Base-by-base conservation (phyloP, 2,329 filamentous ascomycete genomes). In the Biscogniauxia sp. region DNA sequence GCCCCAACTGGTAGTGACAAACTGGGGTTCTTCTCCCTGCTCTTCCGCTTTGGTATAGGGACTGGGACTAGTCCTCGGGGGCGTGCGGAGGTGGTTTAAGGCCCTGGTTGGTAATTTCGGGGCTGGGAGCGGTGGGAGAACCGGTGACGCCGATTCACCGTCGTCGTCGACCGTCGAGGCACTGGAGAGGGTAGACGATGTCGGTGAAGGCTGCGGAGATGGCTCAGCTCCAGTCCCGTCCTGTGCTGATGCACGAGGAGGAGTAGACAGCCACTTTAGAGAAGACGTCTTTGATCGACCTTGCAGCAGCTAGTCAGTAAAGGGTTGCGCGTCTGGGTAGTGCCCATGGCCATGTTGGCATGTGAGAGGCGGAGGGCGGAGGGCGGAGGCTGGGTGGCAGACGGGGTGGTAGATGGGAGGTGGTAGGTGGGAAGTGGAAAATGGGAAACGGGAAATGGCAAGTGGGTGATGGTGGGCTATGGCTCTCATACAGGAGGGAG, bases 1-100 rank as follows among this genome's bases (percentile, higher is more conserved):
- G 59, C 93, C 93, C 93, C 93, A 97, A 74, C 89, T 93, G 54
- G 92, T 89, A 53, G 92, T 95, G 62, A 82, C 82, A 74, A 84
- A 87, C 60, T 75, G 76, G 51, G 70, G 72, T 55, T 79, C 78
- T 66, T 76, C 75, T 17, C 15, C 37, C 11, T 45, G 37, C 37
- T 45, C 37, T 55, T 68, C 67, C 17, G 25, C 20, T 54, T 66
- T 69, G 26, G 64, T 62, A 53, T 63, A 73, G 63, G 71, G 71
- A 66, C 61, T 64, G 51, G 71, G 71, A 66, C 61, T 64, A 51
- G 67, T 65, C 41, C 64, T 68, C 7, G 80, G 79, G 52, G 84
- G 75, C 5, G 72, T 85, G 72, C 81, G 79, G 70, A 88, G 73
- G 61, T 86, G 74, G 60, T 82, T 80, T 66, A 80, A 77, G 49